Conservation (phyloP, 805 yeast species). For the Starmerella cellae region DNA sequence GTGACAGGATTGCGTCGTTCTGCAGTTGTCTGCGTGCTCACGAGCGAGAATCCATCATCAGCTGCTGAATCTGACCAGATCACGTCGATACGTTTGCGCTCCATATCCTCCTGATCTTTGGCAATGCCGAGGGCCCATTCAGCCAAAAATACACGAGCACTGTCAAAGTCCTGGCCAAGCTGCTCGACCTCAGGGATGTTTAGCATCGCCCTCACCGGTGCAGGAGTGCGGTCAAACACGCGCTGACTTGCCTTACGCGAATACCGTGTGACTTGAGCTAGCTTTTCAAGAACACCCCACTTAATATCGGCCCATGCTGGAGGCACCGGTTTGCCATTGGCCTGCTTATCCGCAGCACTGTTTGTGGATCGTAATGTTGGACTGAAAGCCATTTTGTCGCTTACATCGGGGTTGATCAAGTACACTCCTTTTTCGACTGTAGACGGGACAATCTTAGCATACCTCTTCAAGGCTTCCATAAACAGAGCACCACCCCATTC, state of each 20-base stretch:
- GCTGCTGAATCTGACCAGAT: slow-evolving; percentile 25
- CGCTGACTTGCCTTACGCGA: slow-evolving; percentile 54
- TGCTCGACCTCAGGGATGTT: slow-evolving; percentile 66
- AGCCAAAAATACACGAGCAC: slow-evolving; percentile 82
- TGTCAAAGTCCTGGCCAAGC: slow-evolving; percentile 81
- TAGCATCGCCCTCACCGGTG: slow-evolving; percentile 43
- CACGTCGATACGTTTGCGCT: slow-evolving; percentile 33
- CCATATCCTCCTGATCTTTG: slow-evolving; percentile 55
- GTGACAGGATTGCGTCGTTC: slow-evolving; percentile 58
- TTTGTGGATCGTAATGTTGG: slow-evolving; percentile 27
- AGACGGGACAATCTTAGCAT: slow-evolving; percentile 53
- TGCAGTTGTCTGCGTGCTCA: slow-evolving; percentile 38
- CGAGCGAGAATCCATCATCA: slow-evolving; percentile 32
- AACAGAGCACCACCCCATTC: slow-evolving; percentile 89
- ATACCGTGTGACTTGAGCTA: slow-evolving; percentile 59
- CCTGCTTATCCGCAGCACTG: slow-evolving; percentile 10
- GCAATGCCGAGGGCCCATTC: slow-evolving; percentile 94
- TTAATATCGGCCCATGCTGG: slow-evolving; percentile 49
- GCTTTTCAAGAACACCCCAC: slow-evolving; percentile 74
- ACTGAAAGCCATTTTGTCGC: slow-evolving; percentile 47
- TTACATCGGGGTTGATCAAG: slow-evolving; percentile 64
- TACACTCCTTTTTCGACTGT: slow-evolving; percentile 58
- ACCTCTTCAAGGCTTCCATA: slow-evolving; percentile 38
- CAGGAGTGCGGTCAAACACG: slow-evolving; percentile 46
- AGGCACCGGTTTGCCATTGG: background rate